These are phyloP conservation scores for Rhizopus delemar DNA, from an alignment of 371 early-diverging fungal species.

Conservation along the genomic window DNA sequence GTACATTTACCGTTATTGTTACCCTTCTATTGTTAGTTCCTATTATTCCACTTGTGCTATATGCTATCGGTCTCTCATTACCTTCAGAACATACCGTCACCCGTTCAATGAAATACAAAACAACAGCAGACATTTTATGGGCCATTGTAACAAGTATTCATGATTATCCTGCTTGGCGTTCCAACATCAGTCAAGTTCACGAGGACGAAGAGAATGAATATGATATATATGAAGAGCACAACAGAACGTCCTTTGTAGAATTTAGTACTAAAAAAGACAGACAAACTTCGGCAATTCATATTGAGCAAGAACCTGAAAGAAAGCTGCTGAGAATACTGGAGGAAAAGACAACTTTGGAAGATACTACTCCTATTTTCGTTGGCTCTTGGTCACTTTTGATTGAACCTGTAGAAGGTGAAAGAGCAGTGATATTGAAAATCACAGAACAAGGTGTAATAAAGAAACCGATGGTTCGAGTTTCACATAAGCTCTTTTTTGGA, in stretches of 20 bases:
- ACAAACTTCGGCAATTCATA: constrained; percentile 32
- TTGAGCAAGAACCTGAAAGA: constrained; percentile 33
- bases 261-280: constrained; percentile 31
- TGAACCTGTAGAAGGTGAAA: constrained; percentile 3
- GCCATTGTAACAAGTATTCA: constrained; percentile 37
- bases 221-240: constrained; percentile 22
- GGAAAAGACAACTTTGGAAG: constrained; percentile 24
- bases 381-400: constrained; percentile 29
- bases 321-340: constrained; percentile 46
- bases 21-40: constrained; percentile 17
- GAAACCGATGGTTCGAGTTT: constrained; percentile 36
- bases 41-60: constrained; percentile 25
- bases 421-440: not conserved
- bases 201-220: too few species aligned
- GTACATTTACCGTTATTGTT: not conserved
- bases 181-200: constrained; percentile 26
- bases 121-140: constrained; percentile 40
- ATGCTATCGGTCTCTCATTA: constrained; percentile 24
- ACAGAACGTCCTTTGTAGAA: constrained; percentile 34
- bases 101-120: constrained; percentile 20
- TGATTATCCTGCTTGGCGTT: constrained; percentile 43
- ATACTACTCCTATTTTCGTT: constrained; percentile 13
- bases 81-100: constrained; percentile 23
- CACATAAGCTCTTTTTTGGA: constrained; percentile 38
- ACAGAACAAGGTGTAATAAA: not conserved